Conservation (phyloP, 2,329 filamentous ascomycete species). For the Scedosporium minutisporum region DNA sequence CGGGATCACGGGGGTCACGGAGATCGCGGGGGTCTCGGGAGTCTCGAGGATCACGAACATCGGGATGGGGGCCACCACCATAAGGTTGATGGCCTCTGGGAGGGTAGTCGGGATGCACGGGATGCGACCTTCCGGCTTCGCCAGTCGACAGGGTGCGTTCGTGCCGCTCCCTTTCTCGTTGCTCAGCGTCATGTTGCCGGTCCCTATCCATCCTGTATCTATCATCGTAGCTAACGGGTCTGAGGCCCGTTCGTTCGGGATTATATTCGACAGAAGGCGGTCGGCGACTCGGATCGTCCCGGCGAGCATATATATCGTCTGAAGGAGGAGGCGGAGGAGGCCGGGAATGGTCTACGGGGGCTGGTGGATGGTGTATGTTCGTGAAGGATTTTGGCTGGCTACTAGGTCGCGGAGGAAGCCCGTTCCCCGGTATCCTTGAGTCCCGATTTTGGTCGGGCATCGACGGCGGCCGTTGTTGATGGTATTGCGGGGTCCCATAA, state of each 20-base stretch:
- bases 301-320: constrained; percentile 36
- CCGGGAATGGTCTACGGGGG: constrained; percentile 35
- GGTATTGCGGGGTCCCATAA: constrained; percentile 51
- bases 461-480: constrained; percentile 38
- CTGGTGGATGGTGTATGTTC: constrained; percentile 31
- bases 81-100: constrained; percentile 37
- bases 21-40: background rate
- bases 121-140: constrained; percentile 33
- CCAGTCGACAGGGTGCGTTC: constrained; percentile 40
- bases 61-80: constrained; percentile 27
- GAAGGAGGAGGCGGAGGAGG: constrained; percentile 21
- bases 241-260: constrained; percentile 36
- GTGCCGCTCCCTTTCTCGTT: constrained; percentile 31
- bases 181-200: constrained; percentile 32
- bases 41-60: constrained; percentile 24
- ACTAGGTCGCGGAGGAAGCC: constrained; percentile 37
- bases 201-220: constrained; percentile 41
- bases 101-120: constrained; percentile 33
- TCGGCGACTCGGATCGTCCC: constrained; percentile 35
- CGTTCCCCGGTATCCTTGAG: constrained; percentile 21
- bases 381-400: constrained; percentile 42
- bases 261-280: constrained; percentile 37
- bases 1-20: constrained; percentile 2
- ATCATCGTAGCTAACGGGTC: constrained; percentile 40
- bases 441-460: constrained; percentile 37